Evolutionary conservation across 441 rosid species (phyloP).

Genomic region (Biscutella laevigata): DNA sequence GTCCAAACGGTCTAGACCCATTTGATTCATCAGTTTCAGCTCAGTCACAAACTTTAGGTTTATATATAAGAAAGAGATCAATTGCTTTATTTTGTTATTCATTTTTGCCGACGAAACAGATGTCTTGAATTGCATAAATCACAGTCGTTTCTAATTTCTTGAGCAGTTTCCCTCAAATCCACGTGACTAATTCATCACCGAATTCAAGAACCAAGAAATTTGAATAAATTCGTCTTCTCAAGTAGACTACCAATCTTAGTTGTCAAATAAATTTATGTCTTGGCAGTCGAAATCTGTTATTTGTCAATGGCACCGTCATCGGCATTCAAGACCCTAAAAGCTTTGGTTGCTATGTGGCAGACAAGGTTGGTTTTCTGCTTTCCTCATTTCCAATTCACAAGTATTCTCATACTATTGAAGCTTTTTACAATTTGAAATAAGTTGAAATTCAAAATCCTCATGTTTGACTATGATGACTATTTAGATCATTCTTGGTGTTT

Average conservation of each 20-base stretch:
- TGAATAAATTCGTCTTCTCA: neutral
- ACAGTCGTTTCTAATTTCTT: conserved; percentile 18
- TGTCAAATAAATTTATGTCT: neutral
- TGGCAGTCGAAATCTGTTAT: conserved; percentile 62
- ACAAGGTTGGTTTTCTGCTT: conserved; percentile 51
- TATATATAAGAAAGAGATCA: neutral
- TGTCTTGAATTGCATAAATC: conserved; percentile 1
- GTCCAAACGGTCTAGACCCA: conserved; percentile 64
- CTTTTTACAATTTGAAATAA: neutral
- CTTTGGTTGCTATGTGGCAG: conserved; percentile 63
- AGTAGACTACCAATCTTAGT: conserved; percentile 10
- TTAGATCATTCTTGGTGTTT: neutral
- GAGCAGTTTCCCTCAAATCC: conserved; percentile 16
- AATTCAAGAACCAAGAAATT: conserved; percentile 30
- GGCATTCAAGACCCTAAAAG: conserved; percentile 56
- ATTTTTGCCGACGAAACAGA: neutral
- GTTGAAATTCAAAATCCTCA: neutral
- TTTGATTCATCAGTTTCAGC: conserved; percentile 35
- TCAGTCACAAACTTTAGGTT: neutral
- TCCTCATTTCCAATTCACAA: neutral
- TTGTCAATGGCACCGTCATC: conserved; percentile 53
- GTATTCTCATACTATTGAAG: neutral
- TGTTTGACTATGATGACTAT: neutral
- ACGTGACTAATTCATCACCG: conserved; percentile 31
- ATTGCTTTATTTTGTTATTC: neutral